Evolutionary conservation across 2,329 filamentous ascomycete species (phyloP), one percentile per base, ranked within the genome.

Genomic region (Talaromyces sp.): DNA sequence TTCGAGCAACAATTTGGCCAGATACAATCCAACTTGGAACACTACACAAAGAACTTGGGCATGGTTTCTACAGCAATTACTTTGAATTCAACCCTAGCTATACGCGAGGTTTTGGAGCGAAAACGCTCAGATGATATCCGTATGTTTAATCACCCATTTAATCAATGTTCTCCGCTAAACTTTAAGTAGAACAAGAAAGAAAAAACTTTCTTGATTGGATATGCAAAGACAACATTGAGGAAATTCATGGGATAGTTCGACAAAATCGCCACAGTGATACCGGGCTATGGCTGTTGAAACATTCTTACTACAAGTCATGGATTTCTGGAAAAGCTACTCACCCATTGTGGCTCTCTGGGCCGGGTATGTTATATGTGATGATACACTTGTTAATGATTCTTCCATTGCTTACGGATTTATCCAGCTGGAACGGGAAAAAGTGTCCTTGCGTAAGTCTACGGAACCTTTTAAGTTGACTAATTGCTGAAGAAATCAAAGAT

Each of bases 361-460:
- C 41, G 27, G 61, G 61, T 62, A 58, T 26, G 38, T 19, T 14
- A 26, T 29, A 11, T 24, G 9, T 46, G 9, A 21, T 21, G 19
- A 2, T 10, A 13, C 9, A 21, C 10, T n/a, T 9, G 3, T 21
- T n/a, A 46, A n/a, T 21, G 19, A 7, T 11, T 17, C n/a, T 35
- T 35, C 32, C 14, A 41, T 13, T 6, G 11, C 26, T 24, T 4
- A 27, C 17, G 8, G 24, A 10, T 46, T 21, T 3, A 19, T 13
- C 13, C 24, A 62, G 61, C 61, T 58, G 61, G 61, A 32, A 62
- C 38, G 11, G 61, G 61, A 7, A 62, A 62, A 43, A 62, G 61
- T 41, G 38, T 62, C 29, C 26, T 62, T 17, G 55, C 58, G 61
- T 62, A 56, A 57, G 61, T 57, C 2, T 35, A n/a, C n/a, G 4